A percentile compares a stretch with the other conserved stretches of the same genome.
These are phyloP conservation scores for Eimeria falciformis DNA, from an alignment of 169 alveolate species.

Conservation along the genomic window DNA sequence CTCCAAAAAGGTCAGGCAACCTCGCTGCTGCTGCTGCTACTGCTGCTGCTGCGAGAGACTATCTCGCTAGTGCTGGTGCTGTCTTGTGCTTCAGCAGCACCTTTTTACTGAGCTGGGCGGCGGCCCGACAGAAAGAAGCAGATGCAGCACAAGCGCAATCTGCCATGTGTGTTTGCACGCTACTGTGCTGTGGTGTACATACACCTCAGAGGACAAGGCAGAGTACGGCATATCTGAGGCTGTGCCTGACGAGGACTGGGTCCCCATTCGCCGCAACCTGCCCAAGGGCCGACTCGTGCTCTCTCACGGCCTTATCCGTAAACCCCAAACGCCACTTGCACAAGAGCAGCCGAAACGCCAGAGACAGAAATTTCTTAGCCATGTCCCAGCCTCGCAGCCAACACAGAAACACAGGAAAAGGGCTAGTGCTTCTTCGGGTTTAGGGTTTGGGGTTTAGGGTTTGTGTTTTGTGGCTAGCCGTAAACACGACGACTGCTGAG, in stretches of 20 bases:
- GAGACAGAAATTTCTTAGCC: too few species aligned
- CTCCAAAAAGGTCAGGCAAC: constrained; percentile 36
- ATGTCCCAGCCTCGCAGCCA: too few species aligned
- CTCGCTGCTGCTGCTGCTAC: constrained; percentile 32
- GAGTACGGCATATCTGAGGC: constrained; percentile 47
- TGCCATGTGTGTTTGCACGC: neutral
- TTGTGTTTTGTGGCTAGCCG: neutral
- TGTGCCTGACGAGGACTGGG: constrained; percentile 65
- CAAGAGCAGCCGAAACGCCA: neutral
- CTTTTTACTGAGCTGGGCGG: neutral
- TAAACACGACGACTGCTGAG: constrained; percentile 29
- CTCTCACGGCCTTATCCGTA: constrained; percentile 71
- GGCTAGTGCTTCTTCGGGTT: too few species aligned
- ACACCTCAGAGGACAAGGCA: constrained; percentile 62
- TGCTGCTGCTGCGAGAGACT: neutral
- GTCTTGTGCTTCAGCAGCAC: neutral
- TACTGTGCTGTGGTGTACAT: neutral
- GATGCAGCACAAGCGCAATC: neutral
- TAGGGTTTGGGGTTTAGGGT: neutral
- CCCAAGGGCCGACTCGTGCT: constrained; percentile 68
- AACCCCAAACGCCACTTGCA: neutral
- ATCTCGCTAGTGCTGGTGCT: neutral
- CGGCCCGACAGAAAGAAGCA: neutral
- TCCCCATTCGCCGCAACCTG: constrained; percentile 41
- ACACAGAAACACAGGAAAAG: too few species aligned